Base-by-base conservation (phyloP, 2,329 filamentous ascomycete species). In the Xylaria sp. region DNA sequence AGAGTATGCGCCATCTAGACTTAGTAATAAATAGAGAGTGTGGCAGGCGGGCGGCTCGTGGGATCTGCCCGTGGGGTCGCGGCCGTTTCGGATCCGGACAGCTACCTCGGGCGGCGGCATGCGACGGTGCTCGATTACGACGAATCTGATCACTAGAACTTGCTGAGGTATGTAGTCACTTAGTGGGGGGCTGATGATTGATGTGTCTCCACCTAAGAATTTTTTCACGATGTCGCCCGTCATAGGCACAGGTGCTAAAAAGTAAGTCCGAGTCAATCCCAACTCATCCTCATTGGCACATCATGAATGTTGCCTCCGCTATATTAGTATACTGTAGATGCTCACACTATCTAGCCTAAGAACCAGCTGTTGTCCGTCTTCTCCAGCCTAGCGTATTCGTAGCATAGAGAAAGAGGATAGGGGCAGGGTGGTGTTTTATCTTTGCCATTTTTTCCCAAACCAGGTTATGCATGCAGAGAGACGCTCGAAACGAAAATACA, bases 401-500 rank as follows among this genome's bases (percentile, higher is more conserved):
- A 33, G 12, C 36, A 56, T 49, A 23, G 39, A 51, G 51, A n/a
- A 7, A 36, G 31, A 52, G 36, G 33, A 28, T 33, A n/a, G n/a
- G 41, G 20, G 20, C 33, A 20, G 18, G 36, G 4, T 33, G 25
- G 36, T 57, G 23, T 25, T 10, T 10, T 36, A 57, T 59, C 39
- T 58, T 52, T 5, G 25, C 57, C 33, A 13, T 36, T 67, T 52
- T 69, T 64, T 68, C 64, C 66, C 46, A 61, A 46, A 64, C 55
- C 46, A 15, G 20, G 41, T 25, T 28, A 64, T 65, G 58, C 51
- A 64, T 59, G 52, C 25, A 54, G 10, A 18, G 4, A 56, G 41
- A 31, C 41, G 25, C 20, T 61, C 46, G 25, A 1, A 52, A 55
- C 10, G 46, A 39, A 49, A 9, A 28, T 55, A 36, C 52, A n/a